Evolutionary conservation across 2,329 filamentous ascomycete genomes (phyloP).

Genomic region (Calonectria honghensis): DNA sequence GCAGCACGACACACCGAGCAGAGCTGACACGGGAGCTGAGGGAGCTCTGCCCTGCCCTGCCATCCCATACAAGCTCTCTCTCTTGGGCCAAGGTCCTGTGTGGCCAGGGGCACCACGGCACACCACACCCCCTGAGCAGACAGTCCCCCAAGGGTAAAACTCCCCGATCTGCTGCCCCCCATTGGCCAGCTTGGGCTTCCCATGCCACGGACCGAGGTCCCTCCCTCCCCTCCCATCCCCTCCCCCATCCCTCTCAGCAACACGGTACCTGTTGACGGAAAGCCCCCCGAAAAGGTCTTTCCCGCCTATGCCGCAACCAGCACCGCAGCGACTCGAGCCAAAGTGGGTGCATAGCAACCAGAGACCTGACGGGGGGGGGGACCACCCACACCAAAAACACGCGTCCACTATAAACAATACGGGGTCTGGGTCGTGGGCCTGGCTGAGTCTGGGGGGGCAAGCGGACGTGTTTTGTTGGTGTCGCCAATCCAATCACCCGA

Average conservation of each 20-base stretch:
- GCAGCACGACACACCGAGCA: background rate
- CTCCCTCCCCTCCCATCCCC: background rate
- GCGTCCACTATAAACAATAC: slow-evolving; percentile 34
- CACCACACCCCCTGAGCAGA: slow-evolving; percentile 13
- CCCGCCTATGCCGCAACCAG: slow-evolving; percentile 25
- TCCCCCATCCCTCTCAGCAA: slow-evolving; percentile 7
- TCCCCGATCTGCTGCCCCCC: background rate
- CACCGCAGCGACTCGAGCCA: background rate
- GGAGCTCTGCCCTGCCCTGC: background rate
- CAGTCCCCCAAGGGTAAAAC: slow-evolving; percentile 25
- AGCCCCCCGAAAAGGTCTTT: slow-evolving; percentile 22
- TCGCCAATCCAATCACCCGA: background rate
- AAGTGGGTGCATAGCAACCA: slow-evolving; percentile 39
- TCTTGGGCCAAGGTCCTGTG: slow-evolving; percentile 11
- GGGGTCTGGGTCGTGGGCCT: slow-evolving; percentile 2
- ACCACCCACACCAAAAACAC: slow-evolving; percentile 29
- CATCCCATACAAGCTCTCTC: background rate
- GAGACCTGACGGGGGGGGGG: background rate
- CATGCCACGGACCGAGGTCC: slow-evolving; percentile 38
- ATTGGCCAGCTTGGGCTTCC: slow-evolving; percentile 21
- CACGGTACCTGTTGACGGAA: slow-evolving; percentile 33
- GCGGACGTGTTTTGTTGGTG: background rate
- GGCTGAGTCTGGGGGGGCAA: background rate
- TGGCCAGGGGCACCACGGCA: slow-evolving; percentile 8
- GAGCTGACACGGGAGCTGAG: slow-evolving; percentile 14